A percentile compares a stretch with the other conserved stretches of the same genome.
These are phyloP conservation scores for Phytophthora nicotianae DNA, from an alignment of 352 stramenopile genomes.

Conservation along the genomic window DNA sequence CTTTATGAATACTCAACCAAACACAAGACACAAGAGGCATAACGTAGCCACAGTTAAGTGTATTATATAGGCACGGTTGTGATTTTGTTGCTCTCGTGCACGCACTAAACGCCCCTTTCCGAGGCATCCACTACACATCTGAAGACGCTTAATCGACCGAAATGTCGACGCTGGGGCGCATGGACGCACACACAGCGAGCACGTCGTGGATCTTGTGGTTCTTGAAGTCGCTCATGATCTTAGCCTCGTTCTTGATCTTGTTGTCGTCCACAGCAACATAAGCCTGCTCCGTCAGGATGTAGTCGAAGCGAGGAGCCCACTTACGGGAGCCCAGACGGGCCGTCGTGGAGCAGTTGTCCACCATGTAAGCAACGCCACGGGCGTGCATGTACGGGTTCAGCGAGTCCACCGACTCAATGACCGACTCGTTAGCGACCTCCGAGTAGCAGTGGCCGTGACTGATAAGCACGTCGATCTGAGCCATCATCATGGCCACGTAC, in stretches of 20 bases:
- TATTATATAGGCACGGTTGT: conserved; percentile 28
- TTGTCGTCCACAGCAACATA: conserved; percentile 96
- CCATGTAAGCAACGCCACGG: conserved; percentile 97
- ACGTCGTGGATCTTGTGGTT: conserved; percentile 97
- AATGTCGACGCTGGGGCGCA: conserved; percentile 97
- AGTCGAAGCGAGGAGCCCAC: conserved; percentile 98
- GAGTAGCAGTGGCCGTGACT: conserved; percentile 97
- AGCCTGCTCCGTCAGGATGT: conserved; percentile 97
- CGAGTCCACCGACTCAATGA: conserved; percentile 98
- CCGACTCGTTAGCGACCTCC: conserved; percentile 98
- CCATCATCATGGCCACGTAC: conserved; percentile 99
- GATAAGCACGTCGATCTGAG: conserved; percentile 97
- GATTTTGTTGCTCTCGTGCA: conserved; percentile 17
- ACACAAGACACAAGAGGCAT: conserved; percentile 14
- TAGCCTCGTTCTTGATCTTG: conserved; percentile 77
- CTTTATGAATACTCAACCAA: no score
- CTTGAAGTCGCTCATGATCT: conserved; percentile 95
- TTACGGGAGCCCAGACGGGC: conserved; percentile 97
- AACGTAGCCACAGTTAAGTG: conserved; percentile 25
- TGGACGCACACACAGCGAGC: conserved; percentile 94
- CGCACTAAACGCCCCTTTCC: conserved; percentile 7
- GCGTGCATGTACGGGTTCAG: conserved; percentile 99
- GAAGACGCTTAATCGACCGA: conserved; percentile 63
- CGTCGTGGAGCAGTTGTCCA: conserved; percentile 99
- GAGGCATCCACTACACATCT: conserved; percentile 24